Conservation (phyloP, 345 rosid species). For the Geranium rotundifolium region DNA sequence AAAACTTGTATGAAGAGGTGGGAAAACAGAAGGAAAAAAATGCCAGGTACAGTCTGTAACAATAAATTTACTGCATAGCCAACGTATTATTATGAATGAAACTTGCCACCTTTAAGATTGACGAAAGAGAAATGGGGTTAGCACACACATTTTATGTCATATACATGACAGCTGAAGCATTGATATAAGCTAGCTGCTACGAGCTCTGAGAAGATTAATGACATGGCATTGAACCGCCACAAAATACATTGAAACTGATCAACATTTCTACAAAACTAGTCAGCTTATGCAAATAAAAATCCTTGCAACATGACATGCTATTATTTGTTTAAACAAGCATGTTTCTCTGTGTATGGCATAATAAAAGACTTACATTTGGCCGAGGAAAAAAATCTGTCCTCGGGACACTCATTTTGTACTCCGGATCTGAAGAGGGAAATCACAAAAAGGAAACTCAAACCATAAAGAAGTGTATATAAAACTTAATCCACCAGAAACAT, state of each 20-base stretch:
- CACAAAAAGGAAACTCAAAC: background rate
- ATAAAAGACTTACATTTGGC: conserved; percentile 57
- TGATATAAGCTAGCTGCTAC: background rate
- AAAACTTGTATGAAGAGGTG: too few species aligned
- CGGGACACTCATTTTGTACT: conserved; percentile 68
- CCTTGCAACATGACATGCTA: background rate
- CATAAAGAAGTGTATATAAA: background rate
- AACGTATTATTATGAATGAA: too few species aligned
- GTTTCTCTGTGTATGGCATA: conserved; percentile 1
- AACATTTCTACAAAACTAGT: too few species aligned
- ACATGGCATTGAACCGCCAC: background rate
- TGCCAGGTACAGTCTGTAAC: too few species aligned
- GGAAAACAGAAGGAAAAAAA: too few species aligned
- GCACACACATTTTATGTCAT: background rate
- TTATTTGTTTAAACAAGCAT: background rate
- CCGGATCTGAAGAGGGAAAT: conserved; percentile 48
- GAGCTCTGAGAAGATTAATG: background rate
- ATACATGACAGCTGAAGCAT: background rate
- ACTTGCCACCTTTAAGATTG: too few species aligned
- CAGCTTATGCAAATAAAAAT: background rate
- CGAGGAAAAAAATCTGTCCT: conserved; percentile 76
- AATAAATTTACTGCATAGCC: too few species aligned
- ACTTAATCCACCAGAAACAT: background rate
- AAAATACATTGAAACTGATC: background rate
- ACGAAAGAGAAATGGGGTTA: too few species aligned